Base-by-base conservation (phyloP, 345 rosid genomes). In the Mercurialis annua region DNA sequence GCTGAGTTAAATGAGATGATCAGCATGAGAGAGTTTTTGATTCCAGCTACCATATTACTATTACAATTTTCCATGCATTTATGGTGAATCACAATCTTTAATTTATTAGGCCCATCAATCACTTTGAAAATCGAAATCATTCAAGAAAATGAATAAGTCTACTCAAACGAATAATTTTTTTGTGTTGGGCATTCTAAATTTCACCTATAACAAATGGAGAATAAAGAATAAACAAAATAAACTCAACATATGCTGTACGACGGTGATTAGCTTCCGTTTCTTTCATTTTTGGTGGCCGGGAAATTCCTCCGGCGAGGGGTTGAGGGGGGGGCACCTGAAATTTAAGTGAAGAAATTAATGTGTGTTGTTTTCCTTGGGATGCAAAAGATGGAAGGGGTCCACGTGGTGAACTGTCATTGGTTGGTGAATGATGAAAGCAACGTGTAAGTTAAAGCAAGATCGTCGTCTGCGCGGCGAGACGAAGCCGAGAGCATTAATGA, bases 1-100 rank as follows among this genome's bases (percentile, higher is more conserved):
- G 76, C 60, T 49, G 80, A 82, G 79, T 69, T 69, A 52, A 43
- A 73, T 47, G n/a, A 66, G 70, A 50, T 43, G 6, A 24, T 34
- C 70, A 61, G 44, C 24, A 34, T 23, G 50, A 46, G 42, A 6
- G 40, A 10, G 50, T 42, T 21, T 40, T 31, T 50, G 59, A 58
- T 50, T 69, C 16, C 23, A 63, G 53, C 64, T 44, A 43, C 53
- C 40, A n/a, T 62, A 40, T 21, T 27, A 12, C 29, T 43, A 9
- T 53, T 43, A 24, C n/a, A 40, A 23, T 6, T 61, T 26, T 26
- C 18, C 31, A 24, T 24, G 58, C 33, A 53, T 53, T 23, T n/a
- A 36, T 9, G 9, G 40, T 40, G 8, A 40, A 12, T 6, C 2
- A 4, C 27, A 12, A 12, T 12, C n/a, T 52, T 51, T 10, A 14